Conservation (phyloP, 768 basidiomycete genomes). For the Calocybe indica region DNA sequence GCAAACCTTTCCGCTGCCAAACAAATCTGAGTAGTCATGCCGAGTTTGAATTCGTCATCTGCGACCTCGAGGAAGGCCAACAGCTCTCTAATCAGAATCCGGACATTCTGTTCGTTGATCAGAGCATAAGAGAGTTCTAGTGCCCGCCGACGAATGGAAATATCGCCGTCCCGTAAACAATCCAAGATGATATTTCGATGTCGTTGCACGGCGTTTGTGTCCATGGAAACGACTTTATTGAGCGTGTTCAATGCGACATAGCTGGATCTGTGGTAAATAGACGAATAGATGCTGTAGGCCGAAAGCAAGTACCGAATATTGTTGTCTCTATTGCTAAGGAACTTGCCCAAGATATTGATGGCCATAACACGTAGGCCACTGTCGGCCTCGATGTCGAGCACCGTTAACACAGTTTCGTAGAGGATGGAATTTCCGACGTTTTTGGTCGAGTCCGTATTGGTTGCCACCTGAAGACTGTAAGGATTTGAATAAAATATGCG, state of each 20-base stretch:
- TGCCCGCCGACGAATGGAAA: conserved; percentile 94
- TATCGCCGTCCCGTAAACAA: conserved; percentile 97
- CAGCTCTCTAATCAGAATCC: conserved; percentile 86
- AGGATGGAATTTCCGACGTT: conserved; percentile 98
- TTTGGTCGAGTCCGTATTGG: conserved; percentile 95
- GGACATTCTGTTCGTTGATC: conserved; percentile 92
- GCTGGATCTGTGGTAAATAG: conserved; percentile 31
- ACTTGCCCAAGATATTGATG: conserved; percentile 98
- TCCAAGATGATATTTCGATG: conserved; percentile 99
- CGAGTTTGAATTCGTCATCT: conserved; percentile 97
- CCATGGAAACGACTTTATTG: conserved; percentile 96
- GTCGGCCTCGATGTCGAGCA: conserved; percentile 97
- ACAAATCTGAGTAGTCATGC: conserved; percentile 96
- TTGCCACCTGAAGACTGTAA: conserved; percentile 68
- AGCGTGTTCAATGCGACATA: conserved; percentile 98
- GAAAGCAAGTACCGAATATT: conserved; percentile 77
- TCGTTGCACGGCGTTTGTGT: conserved; percentile 96
- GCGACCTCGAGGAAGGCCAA: conserved; percentile 96
- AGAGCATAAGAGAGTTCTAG: conserved; percentile 96
- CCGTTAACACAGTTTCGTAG: conserved; percentile 95
- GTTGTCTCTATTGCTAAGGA: conserved; percentile 95
- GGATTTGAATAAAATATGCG: neutral
- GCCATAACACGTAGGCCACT: conserved; percentile 96
- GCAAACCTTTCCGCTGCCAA: conserved; percentile 95
- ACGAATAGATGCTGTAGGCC: neutral